phyloP scores from a whole-genome alignment of 148 eudicot genomes.

The Spergularia bocconei region DNA sequence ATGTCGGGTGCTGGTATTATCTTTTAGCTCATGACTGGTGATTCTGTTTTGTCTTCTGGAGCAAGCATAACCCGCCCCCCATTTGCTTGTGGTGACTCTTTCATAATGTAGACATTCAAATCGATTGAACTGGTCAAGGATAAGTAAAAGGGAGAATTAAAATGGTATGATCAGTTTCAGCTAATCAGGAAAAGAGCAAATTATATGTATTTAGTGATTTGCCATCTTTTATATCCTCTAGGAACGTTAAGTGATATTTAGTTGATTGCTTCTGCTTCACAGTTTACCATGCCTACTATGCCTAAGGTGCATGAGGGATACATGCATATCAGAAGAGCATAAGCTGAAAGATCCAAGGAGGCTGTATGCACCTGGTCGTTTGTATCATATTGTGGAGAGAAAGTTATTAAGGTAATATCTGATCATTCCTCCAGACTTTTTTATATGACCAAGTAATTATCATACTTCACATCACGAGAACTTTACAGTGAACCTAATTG shows the following conservation, averaged over 20 bases:
- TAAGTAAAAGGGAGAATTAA: not conserved
- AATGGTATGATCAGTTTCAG: not conserved
- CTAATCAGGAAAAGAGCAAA: not conserved
- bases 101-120: not conserved
- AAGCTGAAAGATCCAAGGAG: slow-evolving; percentile 91
- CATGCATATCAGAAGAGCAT: slow-evolving; percentile 75
- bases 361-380: slow-evolving; percentile 96
- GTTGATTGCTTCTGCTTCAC: slow-evolving; percentile 21
- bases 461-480: not conserved
- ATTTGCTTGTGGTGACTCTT: not conserved
- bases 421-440: not conserved
- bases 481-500: too few relatives aligned
- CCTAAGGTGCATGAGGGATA: slow-evolving; percentile 86
- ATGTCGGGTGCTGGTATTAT: not conserved
- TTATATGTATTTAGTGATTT: not conserved
- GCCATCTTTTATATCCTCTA: not conserved
- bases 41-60: not conserved
- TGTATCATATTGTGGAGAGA: slow-evolving; percentile 97
- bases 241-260: not conserved
- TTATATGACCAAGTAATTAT: not conserved
- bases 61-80: not conserved
- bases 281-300: slow-evolving; percentile 95
- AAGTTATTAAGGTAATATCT: slow-evolving; percentile 73
- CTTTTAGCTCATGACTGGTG: not conserved
- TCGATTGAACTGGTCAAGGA: not conserved